A percentile compares a stretch with the other conserved stretches of the same genome.
These are phyloP conservation scores for Brachypodium distachyon DNA, from an alignment of 202 grass and related monocot genomes.

Conservation along the genomic window DNA sequence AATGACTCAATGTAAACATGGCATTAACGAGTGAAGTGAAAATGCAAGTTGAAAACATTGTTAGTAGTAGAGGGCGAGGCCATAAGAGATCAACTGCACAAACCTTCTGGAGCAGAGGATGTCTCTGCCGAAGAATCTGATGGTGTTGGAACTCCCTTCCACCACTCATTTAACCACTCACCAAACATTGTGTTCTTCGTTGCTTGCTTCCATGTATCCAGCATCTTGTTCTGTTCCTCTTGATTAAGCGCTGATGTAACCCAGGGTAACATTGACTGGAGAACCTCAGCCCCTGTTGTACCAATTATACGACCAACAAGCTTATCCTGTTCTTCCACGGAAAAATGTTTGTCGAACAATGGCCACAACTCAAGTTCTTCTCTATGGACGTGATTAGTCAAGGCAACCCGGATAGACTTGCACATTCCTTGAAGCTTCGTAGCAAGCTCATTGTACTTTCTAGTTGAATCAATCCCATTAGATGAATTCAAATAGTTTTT, in stretches of 20 bases:
- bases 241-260: slow-evolving; percentile 79
- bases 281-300: slow-evolving; percentile 84
- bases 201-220: slow-evolving; percentile 83
- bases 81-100: slow-evolving; percentile 19
- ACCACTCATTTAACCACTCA: slow-evolving; percentile 94
- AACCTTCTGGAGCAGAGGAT: slow-evolving; percentile 52
- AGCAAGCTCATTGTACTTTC: slow-evolving; percentile 71
- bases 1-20: too few relatives aligned
- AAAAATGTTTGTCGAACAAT: slow-evolving; percentile 94
- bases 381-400: slow-evolving; percentile 79
- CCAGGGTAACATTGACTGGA: slow-evolving; percentile 97
- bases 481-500: slow-evolving; percentile 8
- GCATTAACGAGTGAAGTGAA: not conserved
- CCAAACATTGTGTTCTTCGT: slow-evolving; percentile 95
- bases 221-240: slow-evolving; percentile 83
- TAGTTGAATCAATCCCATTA: slow-evolving; percentile 33
- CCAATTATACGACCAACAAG: slow-evolving; percentile 96
- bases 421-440: slow-evolving; percentile 95
- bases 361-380: slow-evolving; percentile 95
- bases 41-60: not conserved
- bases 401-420: slow-evolving; percentile 78
- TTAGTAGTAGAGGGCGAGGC: not conserved
- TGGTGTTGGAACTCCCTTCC: slow-evolving; percentile 49
- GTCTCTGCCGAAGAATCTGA: slow-evolving; percentile 40
- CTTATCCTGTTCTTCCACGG: slow-evolving; percentile 88